Base-by-base conservation (phyloP, 345 rosid species). In the Melaleuca alternifolia region DNA sequence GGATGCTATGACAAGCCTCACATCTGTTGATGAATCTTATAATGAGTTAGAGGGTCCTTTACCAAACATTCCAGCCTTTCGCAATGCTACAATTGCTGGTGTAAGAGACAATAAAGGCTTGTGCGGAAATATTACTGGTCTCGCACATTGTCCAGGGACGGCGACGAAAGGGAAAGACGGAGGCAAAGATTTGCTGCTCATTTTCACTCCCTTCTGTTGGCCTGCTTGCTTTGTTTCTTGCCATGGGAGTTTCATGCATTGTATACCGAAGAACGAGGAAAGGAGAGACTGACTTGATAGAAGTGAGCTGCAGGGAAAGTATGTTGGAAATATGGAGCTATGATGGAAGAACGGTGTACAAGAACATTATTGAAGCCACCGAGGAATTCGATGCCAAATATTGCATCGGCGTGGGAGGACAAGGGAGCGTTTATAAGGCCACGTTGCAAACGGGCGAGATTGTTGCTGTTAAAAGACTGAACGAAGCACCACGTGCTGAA, bases 1-100 rank as follows among this genome's bases (percentile, higher is more conserved):
- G 3, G 41, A 21, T 0, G 24, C 46, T 23, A 59, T 89, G 84
- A 5, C 11, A 0, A 28, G 87, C 50, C 59, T 91, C 85, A 20
- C 1, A 1, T 20, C 23, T 14, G 65, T 89, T 16, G 90, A 91
- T n/a, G 10, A 92, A 6, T 93, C 93, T 0, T 33, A 83, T 23
- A 91, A 92, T 28, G 84, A 83, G 30, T 24, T 92, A 24, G 82
- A 82, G 10, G 95, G 95, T 71, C 89, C 89, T 0, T 21, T 93
- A 37, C 93, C 95, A 1, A 11, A 89, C 10, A 84, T 48, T 41
- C 82, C 85, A 51, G 91, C 91, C 24, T 91, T 92, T 85, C 87
- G 20, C 7, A 77, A 88, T 9, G 91, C 86, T 59, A 16, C 61
- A 0, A 24, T 76, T 10, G 37, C 77, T 6, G 41, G 28, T 11